Evolutionary conservation across 2,329 filamentous ascomycete genomes (phyloP).

Genomic region (Neurospora crassa): DNA sequence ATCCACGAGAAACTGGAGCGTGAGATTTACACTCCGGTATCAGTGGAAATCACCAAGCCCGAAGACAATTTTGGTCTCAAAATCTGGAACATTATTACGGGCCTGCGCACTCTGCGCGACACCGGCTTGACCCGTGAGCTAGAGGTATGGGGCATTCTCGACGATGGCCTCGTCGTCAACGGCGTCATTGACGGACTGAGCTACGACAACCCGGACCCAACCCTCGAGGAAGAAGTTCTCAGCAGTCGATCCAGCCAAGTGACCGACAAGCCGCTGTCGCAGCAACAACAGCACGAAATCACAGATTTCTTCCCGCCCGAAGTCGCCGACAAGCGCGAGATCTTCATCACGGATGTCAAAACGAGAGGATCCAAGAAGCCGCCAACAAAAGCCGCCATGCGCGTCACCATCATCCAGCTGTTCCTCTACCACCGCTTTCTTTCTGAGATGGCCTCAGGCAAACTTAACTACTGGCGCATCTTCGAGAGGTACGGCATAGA

Average conservation of each 20-base stretch:
- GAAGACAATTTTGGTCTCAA: conserved; percentile 77
- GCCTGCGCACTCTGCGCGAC: conserved; percentile 62
- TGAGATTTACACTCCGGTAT: conserved; percentile 69
- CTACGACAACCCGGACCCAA: conserved; percentile 63
- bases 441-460: conserved; percentile 61
- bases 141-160: conserved; percentile 73
- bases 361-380: conserved; percentile 59
- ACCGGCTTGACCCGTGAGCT: conserved; percentile 66
- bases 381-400: conserved; percentile 55
- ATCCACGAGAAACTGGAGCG: conserved; percentile 81
- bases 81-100: conserved; percentile 88
- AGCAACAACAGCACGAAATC: conserved; percentile 28
- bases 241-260: conserved; percentile 21
- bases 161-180: conserved; percentile 70
- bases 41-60: conserved; percentile 59
- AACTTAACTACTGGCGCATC: conserved; percentile 59
- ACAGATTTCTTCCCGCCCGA: conserved; percentile 28
- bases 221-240: conserved; percentile 53
- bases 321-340: conserved; percentile 8
- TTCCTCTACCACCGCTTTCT: conserved; percentile 84
- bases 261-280: conserved; percentile 19
- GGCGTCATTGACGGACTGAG: conserved; percentile 85
- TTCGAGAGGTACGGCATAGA: conserved; percentile 65
- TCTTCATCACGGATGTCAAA: conserved; percentile 86
- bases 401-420: conserved; percentile 75